These are phyloP conservation scores for Limnomonas spitsbergensis DNA, from an alignment of 139 green algal genomes.

Conservation along the genomic window DNA sequence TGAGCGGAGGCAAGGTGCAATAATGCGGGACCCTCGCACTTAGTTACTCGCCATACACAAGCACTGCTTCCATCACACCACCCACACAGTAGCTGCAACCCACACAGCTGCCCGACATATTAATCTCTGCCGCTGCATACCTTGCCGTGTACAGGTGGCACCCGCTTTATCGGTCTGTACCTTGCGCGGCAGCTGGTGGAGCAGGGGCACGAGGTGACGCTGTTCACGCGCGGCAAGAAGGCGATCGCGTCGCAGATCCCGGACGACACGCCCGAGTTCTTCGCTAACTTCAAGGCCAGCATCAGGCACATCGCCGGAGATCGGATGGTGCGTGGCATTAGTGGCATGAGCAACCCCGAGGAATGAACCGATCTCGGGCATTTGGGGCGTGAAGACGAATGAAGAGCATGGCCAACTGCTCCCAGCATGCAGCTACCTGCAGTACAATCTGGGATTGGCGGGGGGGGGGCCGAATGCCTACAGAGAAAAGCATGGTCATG, in stretches of 20 bases:
- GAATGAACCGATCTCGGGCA: too few relatives aligned
- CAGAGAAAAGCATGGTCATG: too few relatives aligned
- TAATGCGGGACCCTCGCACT: too few relatives aligned
- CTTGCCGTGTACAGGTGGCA: constrained; percentile 77
- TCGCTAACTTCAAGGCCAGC: constrained; percentile 58
- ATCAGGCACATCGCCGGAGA: constrained; percentile 92
- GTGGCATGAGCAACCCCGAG: too few relatives aligned
- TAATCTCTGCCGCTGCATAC: too few relatives aligned
- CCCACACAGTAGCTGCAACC: too few relatives aligned
- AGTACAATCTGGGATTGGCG: neutral
- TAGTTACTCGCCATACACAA: too few relatives aligned
- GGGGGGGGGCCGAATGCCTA: too few relatives aligned
- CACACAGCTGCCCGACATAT: too few relatives aligned
- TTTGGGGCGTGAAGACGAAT: too few relatives aligned
- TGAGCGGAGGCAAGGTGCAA: too few relatives aligned
- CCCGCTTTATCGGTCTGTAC: constrained; percentile 95
- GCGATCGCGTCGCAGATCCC: constrained; percentile 81
- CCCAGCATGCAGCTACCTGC: neutral
- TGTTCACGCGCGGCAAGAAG: constrained; percentile 93
- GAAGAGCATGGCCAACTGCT: neutral
- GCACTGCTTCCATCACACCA: too few relatives aligned
- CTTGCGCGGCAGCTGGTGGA: constrained; percentile 86
- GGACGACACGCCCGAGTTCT: constrained; percentile 82
- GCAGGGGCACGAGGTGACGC: constrained; percentile 85
- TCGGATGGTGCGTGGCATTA: constrained; percentile 73